phyloP scores from a whole-genome alignment of 495 filamentous ascomycete species.

The Rostrohypoxylon terebratum region DNA sequence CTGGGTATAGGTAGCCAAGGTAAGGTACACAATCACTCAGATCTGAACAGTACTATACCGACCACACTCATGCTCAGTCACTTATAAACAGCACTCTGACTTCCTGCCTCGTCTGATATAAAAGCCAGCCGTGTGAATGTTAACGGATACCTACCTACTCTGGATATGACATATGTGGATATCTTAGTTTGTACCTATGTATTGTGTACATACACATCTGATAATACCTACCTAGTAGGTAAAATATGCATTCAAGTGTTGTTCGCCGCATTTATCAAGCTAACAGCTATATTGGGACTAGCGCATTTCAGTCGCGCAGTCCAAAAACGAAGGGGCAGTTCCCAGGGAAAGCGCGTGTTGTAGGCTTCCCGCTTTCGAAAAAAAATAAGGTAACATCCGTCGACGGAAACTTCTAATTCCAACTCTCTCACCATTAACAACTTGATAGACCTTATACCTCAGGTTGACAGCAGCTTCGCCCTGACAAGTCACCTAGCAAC shows the following conservation, averaged over 20 bases:
- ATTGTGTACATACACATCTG: no score
- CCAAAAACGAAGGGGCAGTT: conserved; percentile 27
- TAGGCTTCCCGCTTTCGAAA: conserved; percentile 25
- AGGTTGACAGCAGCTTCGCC: not conserved
- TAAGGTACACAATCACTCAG: not conserved
- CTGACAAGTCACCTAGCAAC: conserved; percentile 3
- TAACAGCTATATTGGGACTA: conserved; percentile 18
- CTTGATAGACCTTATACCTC: not conserved
- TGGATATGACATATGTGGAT: no score
- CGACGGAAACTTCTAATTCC: conserved; percentile 6
- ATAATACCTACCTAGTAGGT: not conserved
- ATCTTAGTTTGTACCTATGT: no score
- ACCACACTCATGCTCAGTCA: not conserved
- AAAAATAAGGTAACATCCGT: conserved; percentile 29
- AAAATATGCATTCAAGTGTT: not conserved
- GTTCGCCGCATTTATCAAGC: conserved; percentile 5
- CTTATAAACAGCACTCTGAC: no score
- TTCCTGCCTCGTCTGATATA: no score
- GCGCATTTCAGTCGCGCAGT: conserved; percentile 29
- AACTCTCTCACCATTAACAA: conserved; percentile 6
- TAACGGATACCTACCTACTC: no score
- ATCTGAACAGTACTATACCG: not conserved
- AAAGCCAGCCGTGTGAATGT: no score
- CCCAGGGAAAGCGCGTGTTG: conserved; percentile 27
- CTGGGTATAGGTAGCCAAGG: no score